These are phyloP conservation scores for Tuber brumale DNA, from an alignment of 495 filamentous ascomycete genomes.

Conservation along the genomic window DNA sequence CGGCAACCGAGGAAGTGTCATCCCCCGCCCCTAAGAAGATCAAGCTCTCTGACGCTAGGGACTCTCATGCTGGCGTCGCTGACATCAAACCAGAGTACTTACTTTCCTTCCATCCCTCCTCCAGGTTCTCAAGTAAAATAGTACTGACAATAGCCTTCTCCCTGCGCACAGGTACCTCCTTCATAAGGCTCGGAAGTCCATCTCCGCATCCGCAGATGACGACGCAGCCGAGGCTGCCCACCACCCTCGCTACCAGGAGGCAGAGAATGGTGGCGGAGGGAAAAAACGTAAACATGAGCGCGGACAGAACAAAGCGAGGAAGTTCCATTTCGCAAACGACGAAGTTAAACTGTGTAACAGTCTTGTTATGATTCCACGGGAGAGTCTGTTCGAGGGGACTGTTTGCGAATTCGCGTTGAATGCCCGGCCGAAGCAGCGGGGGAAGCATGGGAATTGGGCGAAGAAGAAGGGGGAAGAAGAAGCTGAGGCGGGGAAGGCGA, in stretches of 20 bases:
- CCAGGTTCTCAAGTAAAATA: constrained; percentile 21
- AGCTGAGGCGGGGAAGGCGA: constrained; percentile 3
- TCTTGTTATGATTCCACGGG: constrained; percentile 59
- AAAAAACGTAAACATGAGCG: constrained; percentile 60
- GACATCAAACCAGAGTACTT: constrained; percentile 78
- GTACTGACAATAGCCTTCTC: constrained; percentile 29
- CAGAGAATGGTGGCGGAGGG: constrained; percentile 39
- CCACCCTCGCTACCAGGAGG: constrained; percentile 45
- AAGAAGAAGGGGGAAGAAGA: constrained; percentile 18
- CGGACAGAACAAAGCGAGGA: constrained; percentile 79
- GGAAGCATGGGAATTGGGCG: constrained; percentile 4
- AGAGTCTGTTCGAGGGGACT: constrained; percentile 27
- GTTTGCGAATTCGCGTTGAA: constrained; percentile 31
- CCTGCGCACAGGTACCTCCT: constrained; percentile 54
- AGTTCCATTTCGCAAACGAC: constrained; percentile 77
- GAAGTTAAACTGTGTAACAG: constrained; percentile 69
- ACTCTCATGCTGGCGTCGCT: constrained; percentile 62
- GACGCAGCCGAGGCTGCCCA: constrained; percentile 63
- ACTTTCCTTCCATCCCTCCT: constrained; percentile 4
- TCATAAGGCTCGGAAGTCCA: constrained; percentile 20
- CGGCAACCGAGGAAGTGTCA: not conserved
- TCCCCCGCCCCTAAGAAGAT: constrained; percentile 36
- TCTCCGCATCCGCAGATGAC: constrained; percentile 48
- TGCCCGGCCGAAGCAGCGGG: constrained; percentile 7
- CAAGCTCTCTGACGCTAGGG: constrained; percentile 37